Evolutionary conservation across 2,329 filamentous ascomycete species (phyloP).

Genomic region (Monilinia fructicola): DNA sequence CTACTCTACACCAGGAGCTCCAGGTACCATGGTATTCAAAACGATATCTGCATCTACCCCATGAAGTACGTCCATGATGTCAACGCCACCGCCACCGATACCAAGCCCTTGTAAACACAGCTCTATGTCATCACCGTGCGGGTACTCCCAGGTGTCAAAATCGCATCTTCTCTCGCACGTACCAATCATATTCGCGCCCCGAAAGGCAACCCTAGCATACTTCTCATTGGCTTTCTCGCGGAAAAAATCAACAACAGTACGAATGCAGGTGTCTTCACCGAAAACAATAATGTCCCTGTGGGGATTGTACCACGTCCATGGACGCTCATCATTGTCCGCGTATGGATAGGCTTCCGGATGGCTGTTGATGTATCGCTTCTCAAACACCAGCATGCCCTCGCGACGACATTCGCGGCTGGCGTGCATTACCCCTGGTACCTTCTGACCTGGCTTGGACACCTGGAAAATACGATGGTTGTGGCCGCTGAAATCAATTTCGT

Average conservation of each 20-base stretch:
- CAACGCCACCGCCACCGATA: not conserved
- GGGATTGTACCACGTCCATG: not conserved
- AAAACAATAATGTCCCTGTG: not conserved
- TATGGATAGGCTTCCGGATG: not conserved
- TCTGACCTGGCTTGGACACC: not conserved
- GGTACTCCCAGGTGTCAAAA: not conserved
- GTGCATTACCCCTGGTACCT: not conserved
- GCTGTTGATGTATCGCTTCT: not conserved
- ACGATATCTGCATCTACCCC: not conserved
- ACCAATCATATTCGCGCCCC: not conserved
- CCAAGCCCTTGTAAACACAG: not conserved
- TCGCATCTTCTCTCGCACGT: not conserved
- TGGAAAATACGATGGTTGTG: not conserved
- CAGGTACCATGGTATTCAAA: not conserved
- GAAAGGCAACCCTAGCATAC: not conserved
- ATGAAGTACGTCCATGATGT: not conserved
- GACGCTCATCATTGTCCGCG: not conserved
- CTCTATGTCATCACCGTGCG: not conserved
- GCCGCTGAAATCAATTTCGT: not conserved
- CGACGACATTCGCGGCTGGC: not conserved
- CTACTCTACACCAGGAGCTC: slow-evolving; percentile 2
- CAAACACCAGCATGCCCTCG: not conserved
- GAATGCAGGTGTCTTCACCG: not conserved
- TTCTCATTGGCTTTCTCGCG: not conserved
- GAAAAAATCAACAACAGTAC: not conserved